These are phyloP conservation scores for Mortierella antarctica DNA, from an alignment of 192 early-diverging fungal genomes.

Conservation along the genomic window DNA sequence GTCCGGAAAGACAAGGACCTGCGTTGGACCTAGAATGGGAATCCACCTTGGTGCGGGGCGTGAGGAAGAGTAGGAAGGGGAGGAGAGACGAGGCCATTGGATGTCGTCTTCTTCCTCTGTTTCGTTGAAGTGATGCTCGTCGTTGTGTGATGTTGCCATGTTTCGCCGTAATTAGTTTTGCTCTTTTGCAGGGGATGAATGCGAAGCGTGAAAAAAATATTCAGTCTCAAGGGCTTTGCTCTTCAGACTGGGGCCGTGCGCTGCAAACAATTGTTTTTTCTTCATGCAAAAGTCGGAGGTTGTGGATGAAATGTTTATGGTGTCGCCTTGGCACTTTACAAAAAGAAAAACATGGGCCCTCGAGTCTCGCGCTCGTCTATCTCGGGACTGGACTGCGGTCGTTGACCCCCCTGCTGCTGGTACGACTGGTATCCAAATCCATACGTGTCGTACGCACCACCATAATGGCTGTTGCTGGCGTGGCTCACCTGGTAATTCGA, in stretches of 20 bases:
- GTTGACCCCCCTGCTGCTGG: constrained; percentile 27
- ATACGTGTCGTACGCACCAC: constrained; percentile 20
- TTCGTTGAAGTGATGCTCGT: too few relatives aligned
- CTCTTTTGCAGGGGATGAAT: too few relatives aligned
- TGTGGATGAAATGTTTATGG: too few relatives aligned
- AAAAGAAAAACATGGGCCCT: constrained; percentile 53
- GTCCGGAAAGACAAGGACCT: constrained; percentile 35
- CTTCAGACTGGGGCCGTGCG: too few relatives aligned
- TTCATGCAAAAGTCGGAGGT: too few relatives aligned
- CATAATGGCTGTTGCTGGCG: constrained; percentile 2
- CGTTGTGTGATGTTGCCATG: too few relatives aligned
- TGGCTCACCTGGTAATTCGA: background rate
- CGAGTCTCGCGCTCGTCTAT: constrained; percentile 24
- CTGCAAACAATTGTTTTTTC: too few relatives aligned
- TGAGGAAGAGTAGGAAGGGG: constrained; percentile 14
- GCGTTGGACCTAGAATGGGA: constrained; percentile 24
- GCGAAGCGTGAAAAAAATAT: too few relatives aligned
- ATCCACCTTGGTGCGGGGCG: constrained; percentile 24
- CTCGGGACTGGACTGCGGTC: background rate
- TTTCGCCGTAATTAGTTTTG: too few relatives aligned
- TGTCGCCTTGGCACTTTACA: constrained; percentile 9
- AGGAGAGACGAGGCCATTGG: constrained; percentile 43
- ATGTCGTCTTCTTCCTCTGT: too few relatives aligned
- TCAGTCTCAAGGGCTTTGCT: too few relatives aligned
- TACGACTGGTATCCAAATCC: constrained; percentile 52